Evolutionary conservation across 257 asterid genomes (phyloP).

Genomic region (Scutellaria baicalensis): DNA sequence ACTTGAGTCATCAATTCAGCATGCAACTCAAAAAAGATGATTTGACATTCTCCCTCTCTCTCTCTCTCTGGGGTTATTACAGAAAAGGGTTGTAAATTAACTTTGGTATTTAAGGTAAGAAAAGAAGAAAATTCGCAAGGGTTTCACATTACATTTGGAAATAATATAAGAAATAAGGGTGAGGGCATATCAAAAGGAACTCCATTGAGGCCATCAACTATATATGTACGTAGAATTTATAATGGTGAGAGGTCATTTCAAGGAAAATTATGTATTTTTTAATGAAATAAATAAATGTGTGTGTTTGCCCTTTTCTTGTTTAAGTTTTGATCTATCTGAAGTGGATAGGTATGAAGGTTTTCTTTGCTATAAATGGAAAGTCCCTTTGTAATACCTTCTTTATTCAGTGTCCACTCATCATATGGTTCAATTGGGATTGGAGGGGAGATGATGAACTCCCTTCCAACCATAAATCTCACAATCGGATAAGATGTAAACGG

Average conservation of each 20-base stretch:
- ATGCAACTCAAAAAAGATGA: constrained; percentile 24
- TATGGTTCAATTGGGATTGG: too few relatives aligned
- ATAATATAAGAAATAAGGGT: background rate
- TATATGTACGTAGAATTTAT: background rate
- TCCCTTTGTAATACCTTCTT: background rate
- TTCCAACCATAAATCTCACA: too few relatives aligned
- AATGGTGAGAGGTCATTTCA: constrained; percentile 21
- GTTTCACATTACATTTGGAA: background rate
- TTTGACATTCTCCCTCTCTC: constrained; percentile 16
- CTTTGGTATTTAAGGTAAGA: constrained; percentile 39
- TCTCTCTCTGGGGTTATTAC: constrained; percentile 16
- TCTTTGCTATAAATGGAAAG: background rate
- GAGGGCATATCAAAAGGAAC: constrained; percentile 11
- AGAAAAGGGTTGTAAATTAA: background rate
- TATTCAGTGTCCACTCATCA: background rate
- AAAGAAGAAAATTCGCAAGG: constrained; percentile 7
- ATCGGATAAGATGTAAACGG: too few relatives aligned
- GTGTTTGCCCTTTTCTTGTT: background rate
- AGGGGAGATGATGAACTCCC: too few relatives aligned
- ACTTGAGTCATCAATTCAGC: background rate
- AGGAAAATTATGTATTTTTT: background rate
- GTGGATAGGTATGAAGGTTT: background rate
- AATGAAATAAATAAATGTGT: too few relatives aligned
- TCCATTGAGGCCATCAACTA: constrained; percentile 11
- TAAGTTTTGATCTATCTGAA: background rate